phyloP scores from a whole-genome alignment of 345 rosid genomes.

The Pugionium cornutum region DNA sequence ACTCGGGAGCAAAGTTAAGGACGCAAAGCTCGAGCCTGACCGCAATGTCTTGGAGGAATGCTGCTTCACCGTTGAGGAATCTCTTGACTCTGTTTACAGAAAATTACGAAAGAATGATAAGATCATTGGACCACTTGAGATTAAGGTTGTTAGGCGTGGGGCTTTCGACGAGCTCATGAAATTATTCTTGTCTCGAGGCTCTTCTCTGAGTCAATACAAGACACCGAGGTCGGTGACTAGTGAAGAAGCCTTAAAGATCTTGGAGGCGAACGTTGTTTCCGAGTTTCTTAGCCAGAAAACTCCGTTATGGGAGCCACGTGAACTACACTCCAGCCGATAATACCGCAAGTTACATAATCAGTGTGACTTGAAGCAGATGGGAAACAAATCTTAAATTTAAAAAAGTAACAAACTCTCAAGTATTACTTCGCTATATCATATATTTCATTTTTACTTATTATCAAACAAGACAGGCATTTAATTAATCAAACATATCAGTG shows the following conservation, averaged over 20 bases:
- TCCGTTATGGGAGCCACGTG: conserved; percentile 58
- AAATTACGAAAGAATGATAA: conserved; percentile 60
- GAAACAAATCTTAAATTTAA: too few species aligned
- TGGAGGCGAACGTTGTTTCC: conserved; percentile 60
- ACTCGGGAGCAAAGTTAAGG: conserved; percentile 43
- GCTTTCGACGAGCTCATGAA: conserved; percentile 81
- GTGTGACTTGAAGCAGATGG: not conserved
- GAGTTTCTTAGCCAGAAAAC: conserved; percentile 54
- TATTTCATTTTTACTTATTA: too few species aligned
- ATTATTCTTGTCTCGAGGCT: conserved; percentile 68
- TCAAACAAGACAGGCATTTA: too few species aligned
- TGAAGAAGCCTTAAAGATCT: conserved; percentile 51
- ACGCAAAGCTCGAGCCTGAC: conserved; percentile 41
- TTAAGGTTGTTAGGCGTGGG: conserved; percentile 67
- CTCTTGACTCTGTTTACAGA: conserved; percentile 78
- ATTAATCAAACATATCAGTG: too few species aligned
- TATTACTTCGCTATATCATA: too few species aligned
- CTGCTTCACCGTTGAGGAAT: conserved; percentile 67
- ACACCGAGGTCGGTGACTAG: conserved; percentile 80
- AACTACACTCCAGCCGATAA: conserved; percentile 14
- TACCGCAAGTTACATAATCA: not conserved
- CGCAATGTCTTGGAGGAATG: conserved; percentile 57
- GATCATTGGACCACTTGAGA: conserved; percentile 77
- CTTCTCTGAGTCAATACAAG: conserved; percentile 91
- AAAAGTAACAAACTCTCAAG: too few species aligned